These are phyloP conservation scores for Pyropia haitanensis DNA, from an alignment of 23 red algal species.

Conservation along the genomic window DNA sequence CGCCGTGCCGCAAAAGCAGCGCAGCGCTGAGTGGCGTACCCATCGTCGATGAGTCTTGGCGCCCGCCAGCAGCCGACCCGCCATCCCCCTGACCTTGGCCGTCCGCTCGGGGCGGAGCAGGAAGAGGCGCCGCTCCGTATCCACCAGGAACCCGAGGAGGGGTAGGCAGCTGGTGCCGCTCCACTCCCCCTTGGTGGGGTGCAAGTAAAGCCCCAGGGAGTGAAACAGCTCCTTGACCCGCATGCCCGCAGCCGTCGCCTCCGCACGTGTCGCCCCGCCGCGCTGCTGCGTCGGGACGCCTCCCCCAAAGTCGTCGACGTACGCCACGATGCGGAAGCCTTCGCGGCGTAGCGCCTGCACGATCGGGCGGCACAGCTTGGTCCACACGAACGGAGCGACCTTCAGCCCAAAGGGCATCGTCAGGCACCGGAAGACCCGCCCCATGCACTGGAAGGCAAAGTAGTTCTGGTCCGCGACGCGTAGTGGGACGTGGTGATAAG, in stretches of 20 bases:
- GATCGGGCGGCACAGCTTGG: constrained; percentile 13
- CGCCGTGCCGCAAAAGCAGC: constrained; percentile 13
- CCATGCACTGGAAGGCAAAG: constrained; percentile 22
- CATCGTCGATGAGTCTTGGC: background rate
- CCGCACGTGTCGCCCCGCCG: no score
- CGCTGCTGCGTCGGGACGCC: no score
- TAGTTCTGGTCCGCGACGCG: constrained; percentile 8
- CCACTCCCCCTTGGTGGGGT: constrained; percentile 13
- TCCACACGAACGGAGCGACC: constrained; percentile 9
- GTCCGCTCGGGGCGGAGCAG: background rate
- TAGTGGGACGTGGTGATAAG: constrained; percentile 18
- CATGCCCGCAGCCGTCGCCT: background rate
- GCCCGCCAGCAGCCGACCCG: background rate
- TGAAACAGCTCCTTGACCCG: background rate
- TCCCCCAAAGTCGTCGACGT: constrained; percentile 17
- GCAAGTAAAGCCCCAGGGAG: background rate
- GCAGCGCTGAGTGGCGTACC: background rate
- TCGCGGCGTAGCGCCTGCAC: constrained; percentile 2
- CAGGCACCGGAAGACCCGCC: constrained; percentile 11
- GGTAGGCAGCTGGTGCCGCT: background rate
- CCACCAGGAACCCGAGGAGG: constrained; percentile 17
- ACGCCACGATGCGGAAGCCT: constrained; percentile 4
- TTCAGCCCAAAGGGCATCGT: constrained; percentile 26
- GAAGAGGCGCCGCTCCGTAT: constrained; percentile 17
- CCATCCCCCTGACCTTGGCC: constrained; percentile 4